Evolutionary conservation across 2,329 filamentous ascomycete genomes (phyloP), one percentile per base, ranked within the genome.

Genomic region (Colletotrichum cordylinicola): DNA sequence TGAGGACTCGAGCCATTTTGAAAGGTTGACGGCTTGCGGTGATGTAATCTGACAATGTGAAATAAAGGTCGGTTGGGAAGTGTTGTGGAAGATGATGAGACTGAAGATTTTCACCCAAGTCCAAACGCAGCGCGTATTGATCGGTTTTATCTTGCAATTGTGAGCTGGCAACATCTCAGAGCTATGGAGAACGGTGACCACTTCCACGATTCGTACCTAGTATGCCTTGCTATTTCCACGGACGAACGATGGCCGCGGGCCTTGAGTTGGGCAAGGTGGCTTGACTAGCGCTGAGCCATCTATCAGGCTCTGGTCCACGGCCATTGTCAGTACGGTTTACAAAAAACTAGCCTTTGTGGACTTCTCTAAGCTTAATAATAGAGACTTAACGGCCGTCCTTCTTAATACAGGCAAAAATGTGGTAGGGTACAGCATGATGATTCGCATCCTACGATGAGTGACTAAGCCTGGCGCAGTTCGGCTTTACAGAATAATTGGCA

Each of bases 181-280:
- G 2, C 6, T 4, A 0, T 21, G 7, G n/a, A 2, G 21, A 2
- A 4, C n/a, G 13, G 2, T 21, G 43, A 10, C 13, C 1, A 21
- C 6, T 1, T 13, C 1, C 10, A 52, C 2, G 0, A 2, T 52
- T 21, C 6, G n/a, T 52, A 52, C 8, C n/a, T 8, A 21, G 12
- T 10, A 24, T 52, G 43, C 43, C 43, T 52, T 52, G n/a, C 43
- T 52, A 52, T 21, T 52, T 52, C 43, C 43, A 52, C 43, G 43
- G 43, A 21, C 43, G 43, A 52, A 21, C 43, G n/a, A 52, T 4
- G 43, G 43, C 43, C 43, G 43, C n/a, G 43, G 43, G 18, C 43
- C 43, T 48, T 21, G 3, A 21, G 6, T 7, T 21, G 43, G n/a
- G 43, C 43, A 13, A 52, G 6, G 43, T 52, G 43, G 43, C n/a